Percentiles rank a stretch among this genome's conserved stretches.
Conservation (phyloP, 257 asterid genomes). For the Solanum habrochaites region DNA sequence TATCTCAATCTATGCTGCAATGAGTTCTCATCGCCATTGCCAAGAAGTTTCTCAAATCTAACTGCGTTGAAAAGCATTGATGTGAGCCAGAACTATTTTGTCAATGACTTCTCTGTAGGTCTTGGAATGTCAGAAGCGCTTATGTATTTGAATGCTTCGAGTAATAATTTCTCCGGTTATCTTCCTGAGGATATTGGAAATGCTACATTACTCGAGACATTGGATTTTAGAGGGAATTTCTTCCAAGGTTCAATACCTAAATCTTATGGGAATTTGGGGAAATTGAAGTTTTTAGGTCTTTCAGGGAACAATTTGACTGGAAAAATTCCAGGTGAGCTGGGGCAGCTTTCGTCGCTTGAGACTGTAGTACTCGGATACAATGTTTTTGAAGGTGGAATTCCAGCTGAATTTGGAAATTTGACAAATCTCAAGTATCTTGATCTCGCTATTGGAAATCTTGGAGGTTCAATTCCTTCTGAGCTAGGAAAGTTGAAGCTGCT, state of each 20-base stretch:
- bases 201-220: constrained; percentile 35
- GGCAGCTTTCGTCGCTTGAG: constrained; percentile 42
- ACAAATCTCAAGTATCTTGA: constrained; percentile 58
- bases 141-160: constrained; percentile 41
- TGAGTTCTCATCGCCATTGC: constrained; percentile 44
- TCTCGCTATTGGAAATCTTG: constrained; percentile 45
- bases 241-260: constrained; percentile 56
- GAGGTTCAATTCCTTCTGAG: constrained; percentile 47
- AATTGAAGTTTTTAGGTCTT: constrained; percentile 60
- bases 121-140: constrained; percentile 33
- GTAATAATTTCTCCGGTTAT: constrained; percentile 59
- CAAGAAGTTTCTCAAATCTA: constrained; percentile 36
- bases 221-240: constrained; percentile 76
- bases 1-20: constrained; percentile 44
- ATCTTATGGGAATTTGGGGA: constrained; percentile 31
- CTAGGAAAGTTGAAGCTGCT: constrained; percentile 35
- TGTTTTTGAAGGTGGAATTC: constrained; percentile 47
- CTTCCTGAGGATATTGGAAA: constrained; percentile 56
- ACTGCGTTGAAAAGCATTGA: constrained; percentile 37
- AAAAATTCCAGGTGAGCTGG: constrained; percentile 40
- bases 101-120: constrained; percentile 37
- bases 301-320: constrained; percentile 64
- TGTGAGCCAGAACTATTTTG: constrained; percentile 56
- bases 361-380: constrained; percentile 57
- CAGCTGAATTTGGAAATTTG: constrained; percentile 45